These are phyloP conservation scores for Sanguinoderma infundibulare DNA, from an alignment of 1,284 basidiomycete species.

Conservation along the genomic window DNA sequence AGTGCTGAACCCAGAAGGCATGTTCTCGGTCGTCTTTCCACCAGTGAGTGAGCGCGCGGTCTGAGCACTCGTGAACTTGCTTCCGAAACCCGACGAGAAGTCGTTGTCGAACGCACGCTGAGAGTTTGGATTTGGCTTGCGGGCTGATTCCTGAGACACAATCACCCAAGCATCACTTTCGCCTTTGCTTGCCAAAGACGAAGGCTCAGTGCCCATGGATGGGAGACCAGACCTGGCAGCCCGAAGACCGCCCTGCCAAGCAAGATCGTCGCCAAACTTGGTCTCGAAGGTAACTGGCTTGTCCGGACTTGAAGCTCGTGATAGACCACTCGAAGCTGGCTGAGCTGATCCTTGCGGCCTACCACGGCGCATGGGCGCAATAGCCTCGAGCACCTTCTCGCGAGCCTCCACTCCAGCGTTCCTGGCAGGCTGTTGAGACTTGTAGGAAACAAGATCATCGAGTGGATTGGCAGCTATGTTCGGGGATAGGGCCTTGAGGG, in stretches of 20 bases:
- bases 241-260: constrained; percentile 51
- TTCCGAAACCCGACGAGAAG: constrained; percentile 37
- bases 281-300: constrained; percentile 43
- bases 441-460: constrained; percentile 48
- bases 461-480: constrained; percentile 40
- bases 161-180: constrained; percentile 54
- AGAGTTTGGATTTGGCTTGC: constrained; percentile 22
- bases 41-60: constrained; percentile 5
- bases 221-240: constrained; percentile 41
- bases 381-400: constrained; percentile 75
- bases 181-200: constrained; percentile 21
- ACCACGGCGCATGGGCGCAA: constrained; percentile 78
- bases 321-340: constrained; percentile 31
- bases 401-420: constrained; percentile 66
- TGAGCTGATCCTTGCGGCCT: constrained; percentile 46
- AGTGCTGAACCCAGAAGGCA: constrained; percentile 10
- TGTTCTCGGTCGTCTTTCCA: constrained; percentile 9
- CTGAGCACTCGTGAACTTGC: constrained; percentile 36
- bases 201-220: constrained; percentile 34
- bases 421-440: constrained; percentile 35
- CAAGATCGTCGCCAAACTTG: constrained; percentile 47
- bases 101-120: constrained; percentile 37
- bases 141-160: constrained; percentile 30
- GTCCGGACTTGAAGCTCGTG: constrained; percentile 45
- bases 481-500: constrained; percentile 33